Evolutionary conservation across 495 filamentous ascomycete genomes (phyloP), one percentile per base, ranked within the genome.

Genomic region (Acidiella bohemica): DNA sequence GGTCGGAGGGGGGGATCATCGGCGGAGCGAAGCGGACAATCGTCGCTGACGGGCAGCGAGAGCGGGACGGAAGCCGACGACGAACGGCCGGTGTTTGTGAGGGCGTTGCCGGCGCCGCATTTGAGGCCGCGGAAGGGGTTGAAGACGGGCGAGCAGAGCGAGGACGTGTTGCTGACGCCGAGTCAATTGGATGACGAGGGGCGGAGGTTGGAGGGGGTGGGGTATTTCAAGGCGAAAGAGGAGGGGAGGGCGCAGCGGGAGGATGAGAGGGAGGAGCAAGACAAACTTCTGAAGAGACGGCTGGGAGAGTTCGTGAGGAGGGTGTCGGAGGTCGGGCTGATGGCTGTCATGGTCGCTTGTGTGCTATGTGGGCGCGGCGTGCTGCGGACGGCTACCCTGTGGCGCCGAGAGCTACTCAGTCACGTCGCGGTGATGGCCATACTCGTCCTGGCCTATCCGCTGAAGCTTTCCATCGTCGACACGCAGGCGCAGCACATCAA

Each of bases 61-160:
- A 90, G 84, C 53, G 85, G 86, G 32, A 92, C 84, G 9, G 85
- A 95, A 53, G 83, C 86, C 12, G 83, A 94, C 53, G 86, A 94
- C 65, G 85, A 93, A 55, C 24, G 46, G 9, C 72, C 67, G 2
- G 58, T 60, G 7, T 73, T 86, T 46, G 66, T 93, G 47, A 83
- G 78, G 54, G 81, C 84, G 4, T 58, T 93, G 22, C 86, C 86
- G 1, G 80, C 84, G 0, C 81, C 86, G 1, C 77, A 72, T 19
- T 41, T 69, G 12, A 68, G 77, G 26, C 69, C 75, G 13, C 73
- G 76, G 41, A 94, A 94, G 53, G 86, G 86, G 2, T 59, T 93
- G 33, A 46, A 46, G 36, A 46, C 36, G n/a, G 53, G 46, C 28
- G 52, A 47, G 33, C 42, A 36, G 21, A 52, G 39, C 11, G 44